Percentiles rank a stretch among this genome's conserved stretches.
phyloP scores from a whole-genome alignment of 2,329 filamentous ascomycete genomes.

The Fulvia fulva region DNA sequence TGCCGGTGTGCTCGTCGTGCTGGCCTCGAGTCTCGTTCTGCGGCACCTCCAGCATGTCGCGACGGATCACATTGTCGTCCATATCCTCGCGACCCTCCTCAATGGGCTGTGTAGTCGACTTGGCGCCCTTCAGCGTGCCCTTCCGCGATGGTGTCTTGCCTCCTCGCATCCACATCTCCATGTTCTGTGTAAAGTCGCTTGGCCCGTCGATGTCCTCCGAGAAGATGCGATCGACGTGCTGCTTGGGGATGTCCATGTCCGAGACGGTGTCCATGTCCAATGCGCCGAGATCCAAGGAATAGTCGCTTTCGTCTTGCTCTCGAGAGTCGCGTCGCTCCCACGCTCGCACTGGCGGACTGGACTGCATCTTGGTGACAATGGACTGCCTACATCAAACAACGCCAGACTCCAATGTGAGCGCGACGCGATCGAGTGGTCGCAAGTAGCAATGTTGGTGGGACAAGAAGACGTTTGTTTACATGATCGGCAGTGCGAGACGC shows the following conservation, averaged over 20 bases:
- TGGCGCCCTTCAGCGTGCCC: slow-evolving; percentile 14
- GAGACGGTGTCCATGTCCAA: slow-evolving; percentile 26
- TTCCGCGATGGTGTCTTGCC: slow-evolving; percentile 14
- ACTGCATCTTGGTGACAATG: slow-evolving; percentile 23
- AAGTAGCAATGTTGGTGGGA: slow-evolving; percentile 2
- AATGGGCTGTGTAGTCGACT: background rate
- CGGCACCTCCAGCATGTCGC: background rate
- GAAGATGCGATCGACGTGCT: slow-evolving; percentile 26
- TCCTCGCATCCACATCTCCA: slow-evolving; percentile 33
- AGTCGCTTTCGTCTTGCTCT: slow-evolving; percentile 23
- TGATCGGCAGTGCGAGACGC: background rate
- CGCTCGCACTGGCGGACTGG: slow-evolving; percentile 28
- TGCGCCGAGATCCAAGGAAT: slow-evolving; percentile 33
- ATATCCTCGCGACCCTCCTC: slow-evolving; percentile 1
- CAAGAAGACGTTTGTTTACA: slow-evolving; percentile 1
- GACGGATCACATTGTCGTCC: background rate
- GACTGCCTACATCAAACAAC: background rate
- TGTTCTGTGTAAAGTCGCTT: slow-evolving; percentile 37
- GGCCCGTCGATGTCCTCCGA: slow-evolving; percentile 38
- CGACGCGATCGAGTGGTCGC: background rate
- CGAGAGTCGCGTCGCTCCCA: slow-evolving; percentile 23
- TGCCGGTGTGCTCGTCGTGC: slow-evolving; percentile 18
- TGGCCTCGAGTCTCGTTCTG: background rate
- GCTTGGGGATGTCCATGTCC: slow-evolving; percentile 25
- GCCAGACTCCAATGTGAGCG: background rate